Conservation (phyloP, 306 rosid species). For the Rosa chinensis region DNA sequence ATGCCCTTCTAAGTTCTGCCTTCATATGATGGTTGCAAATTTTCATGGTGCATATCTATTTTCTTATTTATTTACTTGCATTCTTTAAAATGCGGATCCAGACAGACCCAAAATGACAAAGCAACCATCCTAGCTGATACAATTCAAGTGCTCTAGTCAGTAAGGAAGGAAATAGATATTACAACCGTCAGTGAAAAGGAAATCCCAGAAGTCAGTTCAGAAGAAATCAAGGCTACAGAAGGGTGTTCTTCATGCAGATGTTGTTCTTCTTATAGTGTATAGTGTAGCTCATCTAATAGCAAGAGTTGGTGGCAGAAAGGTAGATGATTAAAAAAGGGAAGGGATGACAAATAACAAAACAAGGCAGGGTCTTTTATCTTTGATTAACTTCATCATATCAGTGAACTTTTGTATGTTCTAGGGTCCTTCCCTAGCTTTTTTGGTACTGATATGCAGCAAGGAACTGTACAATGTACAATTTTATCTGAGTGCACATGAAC, state of each 20-base stretch:
- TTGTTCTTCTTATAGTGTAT: slow-evolving; percentile 58
- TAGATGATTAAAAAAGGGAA: slow-evolving; percentile 33
- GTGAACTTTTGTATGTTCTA: too few relatives aligned
- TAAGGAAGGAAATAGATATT: slow-evolving; percentile 39
- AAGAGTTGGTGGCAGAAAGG: slow-evolving; percentile 42
- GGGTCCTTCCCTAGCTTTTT: too few relatives aligned
- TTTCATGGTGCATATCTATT: neutral
- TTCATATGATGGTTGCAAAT: neutral
- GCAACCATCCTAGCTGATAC: slow-evolving; percentile 75
- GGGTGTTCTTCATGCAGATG: slow-evolving; percentile 65
- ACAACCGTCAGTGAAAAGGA: slow-evolving; percentile 44
- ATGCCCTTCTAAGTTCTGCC: neutral
- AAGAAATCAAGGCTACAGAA: slow-evolving; percentile 39
- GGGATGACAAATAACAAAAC: neutral
- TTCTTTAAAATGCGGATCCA: slow-evolving; percentile 64
- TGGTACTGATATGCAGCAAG: neutral
- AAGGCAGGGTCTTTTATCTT: neutral
- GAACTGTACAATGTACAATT: neutral
- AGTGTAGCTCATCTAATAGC: slow-evolving; percentile 69
- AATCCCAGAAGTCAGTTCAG: slow-evolving; percentile 36
- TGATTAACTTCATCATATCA: too few relatives aligned
- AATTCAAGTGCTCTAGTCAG: slow-evolving; percentile 60
- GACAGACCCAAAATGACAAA: slow-evolving; percentile 83
- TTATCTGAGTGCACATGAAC: too few relatives aligned
- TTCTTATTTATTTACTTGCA: slow-evolving; percentile 1